Evolutionary conservation across 148 eudicot genomes (phyloP), one percentile per base, ranked within the genome.

Genomic region (Fagopyrum tataricum): DNA sequence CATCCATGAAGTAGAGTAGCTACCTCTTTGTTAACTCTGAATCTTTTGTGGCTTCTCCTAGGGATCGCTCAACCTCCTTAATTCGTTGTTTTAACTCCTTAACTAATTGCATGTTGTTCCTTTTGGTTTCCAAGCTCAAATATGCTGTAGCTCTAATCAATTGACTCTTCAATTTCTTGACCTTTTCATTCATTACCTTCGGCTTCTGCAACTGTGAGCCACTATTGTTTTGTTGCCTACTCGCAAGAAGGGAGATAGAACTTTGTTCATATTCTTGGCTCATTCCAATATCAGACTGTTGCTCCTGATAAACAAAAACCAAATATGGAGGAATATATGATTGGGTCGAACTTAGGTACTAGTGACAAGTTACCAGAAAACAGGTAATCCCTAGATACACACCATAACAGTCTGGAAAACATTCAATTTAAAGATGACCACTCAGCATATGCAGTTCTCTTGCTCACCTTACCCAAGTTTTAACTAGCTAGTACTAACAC

Each of bases 101-200:
- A 47, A 86, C 89, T 81, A 91, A 77, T 72, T 88, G 92, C 67
- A 88, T 78, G 78, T 87, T 86, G 81, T 88, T 76, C 55, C 71
- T 62, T 53, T 85, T 59, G 23, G 89, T 84, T 58, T 87, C 84
- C 78, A 92, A 87, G 76, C 78, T 88, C 85, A 95, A 76, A 81
- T 90, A 95, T 26, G 81, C 91, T 81, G 74, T 90, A 72, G 99
- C 99, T 86, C 97, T 88, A 76, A 95, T 80, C 81, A 95, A 73
- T 78, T 95, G 96, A 77, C 92, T 97, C 79, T 84, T 92, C 85
- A 92, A 88, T 81, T 86, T 87, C 79, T 85, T 86, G 18, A 95
- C 71, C 79, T 79, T 95, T 78, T 73, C 86, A 88, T 88, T 90
- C 55, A 77, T 24, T 52, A 72, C 24, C 67, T 71, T 85, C 43